Percentiles rank a stretch among this genome's conserved stretches.
Conservation (phyloP, 768 basidiomycete genomes). For the Pisolithus marmoratus region DNA sequence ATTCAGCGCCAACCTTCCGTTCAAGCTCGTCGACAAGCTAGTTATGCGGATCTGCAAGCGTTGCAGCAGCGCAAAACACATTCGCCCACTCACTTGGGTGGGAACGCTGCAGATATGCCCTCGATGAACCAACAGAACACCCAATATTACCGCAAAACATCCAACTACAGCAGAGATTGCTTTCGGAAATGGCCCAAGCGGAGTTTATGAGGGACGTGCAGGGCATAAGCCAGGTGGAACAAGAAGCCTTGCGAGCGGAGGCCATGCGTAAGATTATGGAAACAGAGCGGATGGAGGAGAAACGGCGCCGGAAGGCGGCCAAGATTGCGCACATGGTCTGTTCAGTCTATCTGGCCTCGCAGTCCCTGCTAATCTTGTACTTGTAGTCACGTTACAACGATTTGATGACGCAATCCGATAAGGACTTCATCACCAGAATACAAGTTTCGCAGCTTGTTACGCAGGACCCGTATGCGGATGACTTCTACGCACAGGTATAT, state of each 20-base stretch:
- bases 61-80: constrained; percentile 49
- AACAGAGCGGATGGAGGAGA: constrained; percentile 84
- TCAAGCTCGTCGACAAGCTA: constrained; percentile 35
- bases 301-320: constrained; percentile 68
- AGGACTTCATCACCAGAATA: constrained; percentile 98
- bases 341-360: constrained; percentile 2
- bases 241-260: constrained; percentile 67
- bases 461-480: constrained; percentile 94
- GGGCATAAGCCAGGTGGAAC: constrained; percentile 51
- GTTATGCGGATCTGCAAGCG: constrained; percentile 45
- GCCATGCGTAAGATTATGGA: constrained; percentile 89
- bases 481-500: constrained; percentile 98
- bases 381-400: constrained; percentile 84
- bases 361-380: constrained; percentile 6
- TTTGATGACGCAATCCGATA: constrained; percentile 96
- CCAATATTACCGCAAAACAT: constrained; percentile 55
- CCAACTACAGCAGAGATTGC: constrained; percentile 67
- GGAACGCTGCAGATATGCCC: constrained; percentile 26
- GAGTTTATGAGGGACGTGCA: constrained; percentile 65
- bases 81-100: constrained; percentile 31
- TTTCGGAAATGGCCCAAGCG: constrained; percentile 71
- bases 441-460: constrained; percentile 98
- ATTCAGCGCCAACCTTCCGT: constrained; percentile 36
- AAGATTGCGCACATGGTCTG: constrained; percentile 88
- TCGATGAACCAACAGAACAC: constrained; percentile 46